phyloP scores from a whole-genome alignment of 2,329 filamentous ascomycete species.

The Ophiocordyceps camponoti-saundersi region DNA sequence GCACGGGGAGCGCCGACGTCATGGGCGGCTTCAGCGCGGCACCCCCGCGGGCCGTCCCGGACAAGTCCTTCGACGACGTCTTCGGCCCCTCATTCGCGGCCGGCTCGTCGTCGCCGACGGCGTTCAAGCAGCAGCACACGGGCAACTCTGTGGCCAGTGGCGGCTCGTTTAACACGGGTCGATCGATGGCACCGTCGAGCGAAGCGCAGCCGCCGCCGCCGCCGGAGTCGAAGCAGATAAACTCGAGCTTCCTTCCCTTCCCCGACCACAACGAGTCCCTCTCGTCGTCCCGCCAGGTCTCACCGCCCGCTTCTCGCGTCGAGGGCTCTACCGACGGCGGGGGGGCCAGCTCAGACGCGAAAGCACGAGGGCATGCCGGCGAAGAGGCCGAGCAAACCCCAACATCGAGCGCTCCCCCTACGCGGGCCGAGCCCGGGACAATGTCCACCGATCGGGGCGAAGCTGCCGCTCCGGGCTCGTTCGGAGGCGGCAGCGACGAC shows the following conservation, averaged over 20 bases:
- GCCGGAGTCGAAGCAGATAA: constrained; percentile 61
- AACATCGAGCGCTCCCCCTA: constrained; percentile 11
- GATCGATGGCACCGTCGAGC: constrained; percentile 36
- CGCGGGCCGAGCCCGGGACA: constrained; percentile 6
- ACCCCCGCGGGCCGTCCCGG: constrained; percentile 29
- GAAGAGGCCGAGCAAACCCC: constrained; percentile 7
- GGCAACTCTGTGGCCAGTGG: constrained; percentile 36
- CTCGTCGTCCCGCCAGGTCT: constrained; percentile 62
- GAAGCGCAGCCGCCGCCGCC: constrained; percentile 39
- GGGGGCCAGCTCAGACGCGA: constrained; percentile 5
- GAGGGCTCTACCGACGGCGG: constrained; percentile 28
- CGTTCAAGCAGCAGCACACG: constrained; percentile 37
- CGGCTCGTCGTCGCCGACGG: constrained; percentile 23
- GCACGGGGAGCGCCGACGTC: constrained; percentile 43
- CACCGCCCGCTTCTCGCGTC: constrained; percentile 43
- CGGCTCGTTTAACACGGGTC: constrained; percentile 40
- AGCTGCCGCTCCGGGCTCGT: constrained; percentile 21
- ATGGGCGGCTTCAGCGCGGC: constrained; percentile 35
- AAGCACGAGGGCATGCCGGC: constrained; percentile 5
- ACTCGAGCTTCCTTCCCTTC: constrained; percentile 59
- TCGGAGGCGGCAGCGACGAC: constrained; percentile 29
- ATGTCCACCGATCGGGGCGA: constrained; percentile 5
- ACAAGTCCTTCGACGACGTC: constrained; percentile 69
- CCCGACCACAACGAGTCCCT: constrained; percentile 48
- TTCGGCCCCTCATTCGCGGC: constrained; percentile 54